Base-by-base conservation (phyloP, 2,329 filamentous ascomycete species). In the Daldinia sp. region DNA sequence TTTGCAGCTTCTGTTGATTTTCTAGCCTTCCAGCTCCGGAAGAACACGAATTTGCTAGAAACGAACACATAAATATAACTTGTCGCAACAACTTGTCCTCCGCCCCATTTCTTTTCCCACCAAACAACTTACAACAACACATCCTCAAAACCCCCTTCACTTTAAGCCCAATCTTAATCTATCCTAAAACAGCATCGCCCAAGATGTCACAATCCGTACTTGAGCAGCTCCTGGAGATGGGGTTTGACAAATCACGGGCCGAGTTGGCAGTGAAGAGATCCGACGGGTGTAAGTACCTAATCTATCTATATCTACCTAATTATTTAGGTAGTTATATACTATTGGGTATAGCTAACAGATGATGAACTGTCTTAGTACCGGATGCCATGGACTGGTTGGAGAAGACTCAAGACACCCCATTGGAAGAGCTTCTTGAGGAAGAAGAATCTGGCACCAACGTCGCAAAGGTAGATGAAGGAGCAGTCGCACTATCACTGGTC, bases 371-470 rank as follows among this genome's bases (percentile, higher is more conserved):
- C 57, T 15, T 66, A 94, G 92, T 97, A 47, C 90, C 95, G 75
- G 90, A 89, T 69, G 95, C 95, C 53, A 85, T 99, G 60, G 92
- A 97, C 80, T 99, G 95, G 95, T 86, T 99, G 1, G 94, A 96
- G 75, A 87, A 91, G 71, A 96, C 96, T 75, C 89, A 96, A 75
- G 93, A 97, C 77, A 96, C 91, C 71, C 84, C 91, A 1, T 76
- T 97, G 39, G 93, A 97, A 34, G 90, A 96, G 60, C 89, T 98
- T 64, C 85, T 91, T 66, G 83, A 82, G 25, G 79, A 84, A 3
- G 82, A 86, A 7, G 83, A 82, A 2, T 82, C 81, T 66, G 81
- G 82, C 17, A 78, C 81, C 25, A 79, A 79, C 17, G 79, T 83
- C 9, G 85, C 88, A 4, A 84, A 87, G n/a, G 81, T 94, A 2